phyloP scores from a whole-genome alignment of 768 basidiomycete species.

The Galerina marginata region DNA sequence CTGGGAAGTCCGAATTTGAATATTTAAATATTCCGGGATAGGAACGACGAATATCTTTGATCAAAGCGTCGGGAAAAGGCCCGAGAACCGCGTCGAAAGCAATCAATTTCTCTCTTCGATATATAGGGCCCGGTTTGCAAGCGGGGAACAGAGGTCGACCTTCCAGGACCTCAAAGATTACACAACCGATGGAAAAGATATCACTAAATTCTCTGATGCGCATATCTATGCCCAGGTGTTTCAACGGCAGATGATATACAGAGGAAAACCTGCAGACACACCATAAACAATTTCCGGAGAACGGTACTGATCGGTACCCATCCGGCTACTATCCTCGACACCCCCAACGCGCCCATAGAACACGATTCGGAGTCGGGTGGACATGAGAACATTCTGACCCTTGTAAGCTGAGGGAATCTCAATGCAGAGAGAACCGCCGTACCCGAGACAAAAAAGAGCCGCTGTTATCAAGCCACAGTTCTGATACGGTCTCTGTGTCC shows the following conservation, averaged over 20 bases:
- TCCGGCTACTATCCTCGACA: too few relatives aligned
- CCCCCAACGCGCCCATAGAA: neutral
- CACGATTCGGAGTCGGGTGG: neutral
- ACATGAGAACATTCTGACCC: neutral
- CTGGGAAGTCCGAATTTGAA: neutral
- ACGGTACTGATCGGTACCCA: neutral
- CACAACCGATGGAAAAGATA: neutral
- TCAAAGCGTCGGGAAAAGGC: neutral
- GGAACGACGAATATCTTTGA: neutral
- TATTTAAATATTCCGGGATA: neutral
- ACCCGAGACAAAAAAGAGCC: too few relatives aligned
- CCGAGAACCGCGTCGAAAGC: neutral
- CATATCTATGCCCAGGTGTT: neutral
- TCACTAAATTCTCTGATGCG: neutral
- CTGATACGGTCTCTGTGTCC: too few relatives aligned
- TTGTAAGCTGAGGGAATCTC: neutral
- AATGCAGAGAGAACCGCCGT: too few relatives aligned
- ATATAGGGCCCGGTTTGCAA: neutral
- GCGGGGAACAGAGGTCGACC: neutral
- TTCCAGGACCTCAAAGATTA: neutral
- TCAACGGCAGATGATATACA: too few relatives aligned
- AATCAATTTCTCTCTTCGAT: neutral
- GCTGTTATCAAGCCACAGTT: too few relatives aligned
- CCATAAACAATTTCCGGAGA: neutral
- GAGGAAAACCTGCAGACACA: too few relatives aligned